Evolutionary conservation across 2,329 filamentous ascomycete genomes (phyloP).

Genomic region (Colletotrichum sp.): DNA sequence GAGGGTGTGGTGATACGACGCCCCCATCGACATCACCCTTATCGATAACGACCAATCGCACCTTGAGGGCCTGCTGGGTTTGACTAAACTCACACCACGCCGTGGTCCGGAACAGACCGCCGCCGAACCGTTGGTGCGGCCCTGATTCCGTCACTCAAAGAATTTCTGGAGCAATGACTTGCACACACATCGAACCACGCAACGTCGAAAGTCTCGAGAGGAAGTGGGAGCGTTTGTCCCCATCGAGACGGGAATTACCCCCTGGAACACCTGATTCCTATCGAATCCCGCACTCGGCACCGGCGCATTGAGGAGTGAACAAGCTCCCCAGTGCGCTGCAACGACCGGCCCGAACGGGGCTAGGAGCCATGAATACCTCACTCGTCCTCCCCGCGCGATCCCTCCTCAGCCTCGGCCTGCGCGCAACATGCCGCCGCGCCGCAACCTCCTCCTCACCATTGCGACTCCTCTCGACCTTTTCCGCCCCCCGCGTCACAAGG

Average conservation of each 20-base stretch:
- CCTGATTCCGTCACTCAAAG: not conserved
- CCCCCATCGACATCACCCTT: not conserved
- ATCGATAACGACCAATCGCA: not conserved
- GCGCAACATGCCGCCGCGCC: not conserved
- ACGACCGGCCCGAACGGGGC: not conserved
- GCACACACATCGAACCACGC: not conserved
- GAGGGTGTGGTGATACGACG: not conserved
- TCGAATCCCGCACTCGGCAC: not conserved
- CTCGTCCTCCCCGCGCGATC: slow-evolving; percentile 16
- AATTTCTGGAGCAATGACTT: not conserved
- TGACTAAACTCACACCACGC: not conserved
- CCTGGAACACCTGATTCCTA: not conserved
- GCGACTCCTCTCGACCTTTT: slow-evolving; percentile 7
- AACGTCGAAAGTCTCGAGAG: not conserved
- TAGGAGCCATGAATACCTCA: slow-evolving; percentile 21
- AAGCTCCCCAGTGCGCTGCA: slow-evolving; percentile 8
- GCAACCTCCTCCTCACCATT: not conserved
- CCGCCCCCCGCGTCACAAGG: not conserved
- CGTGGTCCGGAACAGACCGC: not conserved
- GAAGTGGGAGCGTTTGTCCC: not conserved
- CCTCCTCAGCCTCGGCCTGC: slow-evolving; percentile 14
- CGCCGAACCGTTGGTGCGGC: not conserved
- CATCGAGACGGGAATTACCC: not conserved
- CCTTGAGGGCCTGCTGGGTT: not conserved
- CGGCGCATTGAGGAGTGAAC: slow-evolving; percentile 13